Evolutionary conservation across 495 filamentous ascomycete genomes (phyloP).

Genomic region (Aspergillus leporis): DNA sequence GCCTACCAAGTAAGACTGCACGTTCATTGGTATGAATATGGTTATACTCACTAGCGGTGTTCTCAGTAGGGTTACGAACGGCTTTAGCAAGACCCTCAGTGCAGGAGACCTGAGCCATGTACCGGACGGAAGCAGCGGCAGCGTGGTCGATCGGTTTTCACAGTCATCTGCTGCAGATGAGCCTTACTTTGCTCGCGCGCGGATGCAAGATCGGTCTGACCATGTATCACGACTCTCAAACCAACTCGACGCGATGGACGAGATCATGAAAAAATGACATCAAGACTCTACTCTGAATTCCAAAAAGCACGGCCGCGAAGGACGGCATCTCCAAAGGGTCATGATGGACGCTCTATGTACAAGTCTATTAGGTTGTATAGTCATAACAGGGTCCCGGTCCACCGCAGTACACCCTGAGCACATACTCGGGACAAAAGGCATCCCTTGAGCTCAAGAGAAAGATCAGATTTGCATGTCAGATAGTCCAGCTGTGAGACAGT

Average conservation of each 20-base stretch:
- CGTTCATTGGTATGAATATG: background rate
- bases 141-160: constrained; percentile 33
- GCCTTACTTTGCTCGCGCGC: constrained; percentile 40
- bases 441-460: constrained; percentile 2
- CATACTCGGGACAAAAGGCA: constrained; percentile 6
- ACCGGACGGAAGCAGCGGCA: constrained; percentile 27
- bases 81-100: constrained; percentile 24
- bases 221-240: constrained; percentile 35
- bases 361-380: constrained; percentile 22
- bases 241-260: constrained; percentile 37
- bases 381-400: background rate
- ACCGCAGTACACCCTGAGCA: background rate
- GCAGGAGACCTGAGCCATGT: constrained; percentile 36
- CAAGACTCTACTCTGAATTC: background rate
- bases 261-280: constrained; percentile 32
- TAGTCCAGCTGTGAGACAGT: constrained; percentile 6
- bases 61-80: constrained; percentile 22
- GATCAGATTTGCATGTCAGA: constrained; percentile 5
- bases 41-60: constrained; percentile 3
- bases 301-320: constrained; percentile 9
- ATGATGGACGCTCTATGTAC: constrained; percentile 27
- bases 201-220: constrained; percentile 35
- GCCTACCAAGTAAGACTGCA: constrained; percentile 17
- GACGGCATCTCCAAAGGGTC: constrained; percentile 1
- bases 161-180: constrained; percentile 36